A percentile compares a stretch with the other conserved stretches of the same genome.
Evolutionary conservation across 768 basidiomycete genomes (phyloP).

Genomic region (Leccinum longicurvipes): DNA sequence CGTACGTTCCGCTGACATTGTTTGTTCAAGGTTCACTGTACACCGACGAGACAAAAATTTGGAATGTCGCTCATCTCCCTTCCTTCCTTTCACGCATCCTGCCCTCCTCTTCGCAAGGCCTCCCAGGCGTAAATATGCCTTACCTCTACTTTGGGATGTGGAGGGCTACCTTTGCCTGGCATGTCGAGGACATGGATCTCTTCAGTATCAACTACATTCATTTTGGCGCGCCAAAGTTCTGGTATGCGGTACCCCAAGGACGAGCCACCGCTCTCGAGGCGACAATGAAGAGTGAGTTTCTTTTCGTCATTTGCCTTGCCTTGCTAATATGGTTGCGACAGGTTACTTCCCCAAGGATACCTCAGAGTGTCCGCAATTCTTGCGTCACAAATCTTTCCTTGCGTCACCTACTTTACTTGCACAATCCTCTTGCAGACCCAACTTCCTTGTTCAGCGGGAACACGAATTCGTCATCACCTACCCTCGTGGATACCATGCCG

Average conservation of each 20-base stretch:
- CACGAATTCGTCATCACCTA: conserved; percentile 98
- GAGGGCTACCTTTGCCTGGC: conserved; percentile 98
- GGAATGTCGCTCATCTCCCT: conserved; percentile 94
- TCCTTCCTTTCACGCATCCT: conserved; percentile 82
- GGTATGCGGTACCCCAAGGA: conserved; percentile 94
- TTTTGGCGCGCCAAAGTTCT: conserved; percentile 95
- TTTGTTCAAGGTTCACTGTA: conserved; percentile 54
- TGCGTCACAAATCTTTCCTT: conserved; percentile 94
- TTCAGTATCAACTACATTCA: conserved; percentile 99
- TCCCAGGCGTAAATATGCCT: conserved; percentile 96
- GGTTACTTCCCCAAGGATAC: conserved; percentile 90
- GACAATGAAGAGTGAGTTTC: conserved; percentile 75
- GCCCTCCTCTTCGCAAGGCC: conserved; percentile 58
- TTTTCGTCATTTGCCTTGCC: not conserved
- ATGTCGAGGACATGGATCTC: conserved; percentile 99
- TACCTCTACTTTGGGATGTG: conserved; percentile 99
- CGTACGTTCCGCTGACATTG: not conserved
- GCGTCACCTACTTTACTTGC: conserved; percentile 84
- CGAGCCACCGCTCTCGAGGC: conserved; percentile 81
- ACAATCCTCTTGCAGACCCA: conserved; percentile 76
- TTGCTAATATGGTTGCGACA: conserved; percentile 27
- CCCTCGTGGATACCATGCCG: conserved; percentile 93
- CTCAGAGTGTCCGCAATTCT: conserved; percentile 84
- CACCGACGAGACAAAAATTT: conserved; percentile 72
- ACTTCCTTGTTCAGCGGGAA: conserved; percentile 84